Evolutionary conservation across 257 asterid genomes (phyloP), one percentile per base, ranked within the genome.

Genomic region (Petunia secreta): DNA sequence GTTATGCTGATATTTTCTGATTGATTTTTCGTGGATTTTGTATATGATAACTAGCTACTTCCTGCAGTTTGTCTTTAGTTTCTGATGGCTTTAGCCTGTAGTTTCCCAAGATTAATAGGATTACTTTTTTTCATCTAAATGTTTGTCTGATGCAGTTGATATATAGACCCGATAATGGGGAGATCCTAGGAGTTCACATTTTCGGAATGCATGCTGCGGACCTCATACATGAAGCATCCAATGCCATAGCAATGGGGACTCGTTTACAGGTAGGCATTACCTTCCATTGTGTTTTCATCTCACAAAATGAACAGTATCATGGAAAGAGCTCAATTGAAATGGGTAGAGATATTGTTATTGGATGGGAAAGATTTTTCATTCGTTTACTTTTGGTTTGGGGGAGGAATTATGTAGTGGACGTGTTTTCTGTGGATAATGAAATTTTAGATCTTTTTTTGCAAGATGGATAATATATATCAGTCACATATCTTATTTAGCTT

Each of bases 171-270:
- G 98, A 93, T 86, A 92, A 86, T 82, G 98, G 98, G 25, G 98
- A 91, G 91, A 93, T 93, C 85, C 96, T 93, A 40, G 98, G 98
- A 83, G 98, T 93, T 83, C 98, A 93, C 81, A 92, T 93, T 77
- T 92, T 93, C 86, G 98, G 98, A 62, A 53, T 92, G 91, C 98
- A 93, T 82, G 98, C 98, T 25, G 98, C 98, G 67, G 98, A 93
- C 89, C 98, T 93, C 84, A 93, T 93, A 74, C 98, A 93, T 68
- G 98, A 93, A 88, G 97, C 97, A 50, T 93, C 98, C 66, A 93
- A 93, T 82, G 96, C 98, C 69, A 93, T 93, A 81, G 96, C 97
- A 78, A 37, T 93, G 94, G 98, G 98, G 75, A 92, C 96, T 66
- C 91, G 87, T 75, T 82, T 93, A 80, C 98, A 93, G 98, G 98